A percentile compares a stretch with the other conserved stretches of the same genome.
Evolutionary conservation across 495 filamentous ascomycete genomes (phyloP).

Genomic region (Tuber indicum): DNA sequence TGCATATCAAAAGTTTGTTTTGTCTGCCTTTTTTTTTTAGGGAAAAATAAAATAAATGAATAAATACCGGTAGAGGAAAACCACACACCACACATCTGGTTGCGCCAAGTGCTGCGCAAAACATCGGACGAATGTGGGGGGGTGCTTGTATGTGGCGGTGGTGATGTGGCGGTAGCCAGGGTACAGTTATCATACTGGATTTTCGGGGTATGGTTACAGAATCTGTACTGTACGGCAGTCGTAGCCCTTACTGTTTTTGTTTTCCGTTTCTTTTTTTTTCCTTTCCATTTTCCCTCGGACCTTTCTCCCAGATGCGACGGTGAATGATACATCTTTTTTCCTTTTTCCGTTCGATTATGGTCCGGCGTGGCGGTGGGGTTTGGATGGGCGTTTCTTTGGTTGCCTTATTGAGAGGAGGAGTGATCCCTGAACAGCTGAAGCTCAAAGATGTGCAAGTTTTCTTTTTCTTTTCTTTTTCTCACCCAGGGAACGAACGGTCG

Average conservation of each 20-base stretch:
- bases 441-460: slow-evolving; percentile 12
- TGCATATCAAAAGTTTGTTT: background rate
- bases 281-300: background rate
- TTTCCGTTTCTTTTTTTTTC: background rate
- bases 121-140: slow-evolving; percentile 31
- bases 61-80: background rate
- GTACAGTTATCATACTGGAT: background rate
- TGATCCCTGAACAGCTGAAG: slow-evolving; percentile 36
- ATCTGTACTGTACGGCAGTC: background rate
- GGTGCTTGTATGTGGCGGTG: background rate
- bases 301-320: background rate
- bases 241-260: background rate
- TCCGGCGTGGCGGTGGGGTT: slow-evolving; percentile 18
- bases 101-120: slow-evolving; percentile 9
- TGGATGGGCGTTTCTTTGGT: slow-evolving; percentile 19
- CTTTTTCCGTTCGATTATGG: background rate
- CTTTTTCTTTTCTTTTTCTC: slow-evolving; percentile 10
- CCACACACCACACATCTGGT: background rate
- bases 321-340: background rate
- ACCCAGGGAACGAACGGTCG: slow-evolving; percentile 29
- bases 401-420: slow-evolving; percentile 7
- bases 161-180: slow-evolving; percentile 28
- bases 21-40: slow-evolving; percentile 2
- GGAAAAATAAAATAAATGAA: too few relatives aligned
- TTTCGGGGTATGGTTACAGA: background rate